phyloP scores from a whole-genome alignment of 257 asterid species.

The Petunia axillaris region DNA sequence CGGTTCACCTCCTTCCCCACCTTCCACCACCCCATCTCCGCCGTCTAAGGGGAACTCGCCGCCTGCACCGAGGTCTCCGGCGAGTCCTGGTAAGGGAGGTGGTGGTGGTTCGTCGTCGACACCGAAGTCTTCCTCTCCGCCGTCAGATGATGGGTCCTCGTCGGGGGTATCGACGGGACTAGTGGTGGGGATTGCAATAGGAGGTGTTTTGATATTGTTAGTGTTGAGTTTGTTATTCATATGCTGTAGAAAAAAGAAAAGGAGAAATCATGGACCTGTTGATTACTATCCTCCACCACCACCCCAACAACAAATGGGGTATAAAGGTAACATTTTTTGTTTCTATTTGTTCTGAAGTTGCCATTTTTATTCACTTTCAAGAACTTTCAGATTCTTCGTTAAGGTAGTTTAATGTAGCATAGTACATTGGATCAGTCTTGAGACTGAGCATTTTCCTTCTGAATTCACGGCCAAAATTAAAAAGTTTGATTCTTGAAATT shows the following conservation, averaged over 20 bases:
- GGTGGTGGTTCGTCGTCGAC: constrained; percentile 29
- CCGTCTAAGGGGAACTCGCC: constrained; percentile 38
- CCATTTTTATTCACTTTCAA: background rate
- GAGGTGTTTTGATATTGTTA: constrained; percentile 56
- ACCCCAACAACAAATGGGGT: constrained; percentile 43
- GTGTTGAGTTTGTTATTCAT: constrained; percentile 51
- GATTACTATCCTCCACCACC: constrained; percentile 59
- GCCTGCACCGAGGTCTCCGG: constrained; percentile 36
- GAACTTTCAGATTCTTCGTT: background rate
- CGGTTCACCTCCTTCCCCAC: constrained; percentile 34
- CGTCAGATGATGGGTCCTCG: constrained; percentile 32
- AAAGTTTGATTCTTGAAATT: too few relatives aligned
- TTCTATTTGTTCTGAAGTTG: background rate
- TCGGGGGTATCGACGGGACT: constrained; percentile 49
- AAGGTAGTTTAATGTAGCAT: too few relatives aligned
- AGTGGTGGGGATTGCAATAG: constrained; percentile 69
- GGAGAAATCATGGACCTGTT: constrained; percentile 47
- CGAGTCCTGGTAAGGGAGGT: constrained; percentile 26
- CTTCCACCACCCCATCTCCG: constrained; percentile 32
- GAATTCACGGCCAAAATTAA: too few relatives aligned
- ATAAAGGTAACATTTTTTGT: constrained; percentile 52
- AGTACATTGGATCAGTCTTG: background rate
- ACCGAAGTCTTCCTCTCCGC: constrained; percentile 35
- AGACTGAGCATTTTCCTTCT: too few relatives aligned
- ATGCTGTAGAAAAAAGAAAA: constrained; percentile 64